These are phyloP conservation scores for Eucalyptus caleyi DNA, from an alignment of 345 rosid species.

Conservation along the genomic window DNA sequence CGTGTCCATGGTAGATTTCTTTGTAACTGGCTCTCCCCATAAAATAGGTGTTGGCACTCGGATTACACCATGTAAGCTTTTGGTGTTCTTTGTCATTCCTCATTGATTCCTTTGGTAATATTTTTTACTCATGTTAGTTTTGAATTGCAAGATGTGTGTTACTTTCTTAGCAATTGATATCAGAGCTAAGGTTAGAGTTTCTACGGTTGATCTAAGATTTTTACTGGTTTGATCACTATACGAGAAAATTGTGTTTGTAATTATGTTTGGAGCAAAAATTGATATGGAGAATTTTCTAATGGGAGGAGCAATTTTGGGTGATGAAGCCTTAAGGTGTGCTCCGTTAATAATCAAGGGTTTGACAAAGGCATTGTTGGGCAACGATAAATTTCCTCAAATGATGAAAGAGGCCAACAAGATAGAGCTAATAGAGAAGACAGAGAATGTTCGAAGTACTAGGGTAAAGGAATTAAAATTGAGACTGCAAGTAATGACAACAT, in stretches of 20 bases:
- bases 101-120: background rate
- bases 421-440: background rate
- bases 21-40: too few species aligned
- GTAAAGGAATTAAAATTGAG: too few species aligned
- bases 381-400: too few species aligned
- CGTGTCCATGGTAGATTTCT: too few species aligned
- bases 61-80: too few species aligned
- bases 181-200: background rate
- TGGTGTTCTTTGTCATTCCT: too few species aligned
- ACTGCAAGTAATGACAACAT: too few species aligned
- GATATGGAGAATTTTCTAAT: background rate
- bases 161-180: too few species aligned
- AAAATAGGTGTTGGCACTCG: too few species aligned
- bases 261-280: background rate
- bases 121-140: too few species aligned
- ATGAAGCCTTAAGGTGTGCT: background rate
- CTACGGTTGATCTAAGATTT: background rate
- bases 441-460: too few species aligned
- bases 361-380: background rate
- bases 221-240: background rate
- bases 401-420: background rate
- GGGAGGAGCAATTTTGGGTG: background rate
- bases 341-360: background rate
- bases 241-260: background rate
- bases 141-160: too few species aligned